Conservation (phyloP, 257 asterid species). For the Solanum pinnatisectum region DNA sequence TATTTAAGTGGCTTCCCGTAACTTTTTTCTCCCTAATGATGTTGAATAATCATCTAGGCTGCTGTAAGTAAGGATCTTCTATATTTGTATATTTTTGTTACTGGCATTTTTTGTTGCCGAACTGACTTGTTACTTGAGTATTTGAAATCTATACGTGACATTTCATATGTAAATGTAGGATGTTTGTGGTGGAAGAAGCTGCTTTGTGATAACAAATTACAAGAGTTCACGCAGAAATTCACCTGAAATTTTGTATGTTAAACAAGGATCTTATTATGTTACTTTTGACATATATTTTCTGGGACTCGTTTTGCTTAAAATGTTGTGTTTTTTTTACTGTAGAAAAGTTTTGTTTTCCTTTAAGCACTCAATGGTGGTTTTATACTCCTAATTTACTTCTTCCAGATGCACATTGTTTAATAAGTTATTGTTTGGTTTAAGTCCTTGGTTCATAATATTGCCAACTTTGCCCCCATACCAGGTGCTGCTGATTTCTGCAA, state of each 20-base stretch:
- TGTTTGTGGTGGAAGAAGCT: constrained; percentile 61
- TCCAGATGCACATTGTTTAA: neutral
- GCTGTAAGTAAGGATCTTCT: neutral
- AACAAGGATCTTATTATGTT: neutral
- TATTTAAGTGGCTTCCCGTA: neutral
- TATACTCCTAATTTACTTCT: neutral
- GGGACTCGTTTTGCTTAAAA: neutral
- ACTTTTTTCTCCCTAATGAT: neutral
- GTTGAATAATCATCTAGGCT: neutral
- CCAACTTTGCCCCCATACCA: neutral
- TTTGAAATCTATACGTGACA: neutral
- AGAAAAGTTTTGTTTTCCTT: neutral
- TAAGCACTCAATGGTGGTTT: neutral
- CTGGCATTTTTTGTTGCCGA: neutral
- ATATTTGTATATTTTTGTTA: neutral
- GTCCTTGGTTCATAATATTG: neutral
- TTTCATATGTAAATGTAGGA: constrained; percentile 37
- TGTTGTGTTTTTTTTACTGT: neutral
- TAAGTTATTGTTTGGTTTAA: neutral
- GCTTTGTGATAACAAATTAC: constrained; percentile 72
- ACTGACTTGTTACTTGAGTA: neutral
- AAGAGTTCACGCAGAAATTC: constrained; percentile 36
- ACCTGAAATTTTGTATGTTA: constrained; percentile 75
- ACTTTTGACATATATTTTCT: neutral
- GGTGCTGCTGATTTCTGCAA: neutral